These are phyloP conservation scores for Hibiscus mutabilis DNA, from an alignment of 345 rosid species.

Conservation along the genomic window DNA sequence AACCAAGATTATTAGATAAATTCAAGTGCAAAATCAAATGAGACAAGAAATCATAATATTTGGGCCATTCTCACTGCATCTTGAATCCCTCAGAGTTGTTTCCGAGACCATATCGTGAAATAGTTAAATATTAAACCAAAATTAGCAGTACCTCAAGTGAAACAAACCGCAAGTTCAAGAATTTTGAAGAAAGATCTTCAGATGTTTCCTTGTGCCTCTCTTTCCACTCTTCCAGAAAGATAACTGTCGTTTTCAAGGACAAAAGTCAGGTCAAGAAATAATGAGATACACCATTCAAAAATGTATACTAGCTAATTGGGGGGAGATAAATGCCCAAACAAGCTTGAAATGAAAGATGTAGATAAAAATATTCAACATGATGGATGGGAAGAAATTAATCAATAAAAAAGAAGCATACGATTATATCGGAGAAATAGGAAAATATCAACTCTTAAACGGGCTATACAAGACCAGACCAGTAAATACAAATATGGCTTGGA, in stretches of 20 bases:
- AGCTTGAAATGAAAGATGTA: conserved; percentile 15
- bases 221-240: conserved; percentile 91
- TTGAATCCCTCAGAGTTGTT: background rate
- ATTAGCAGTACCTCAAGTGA: conserved; percentile 69
- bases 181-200: conserved; percentile 59
- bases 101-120: conserved; percentile 4
- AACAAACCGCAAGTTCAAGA: conserved; percentile 85
- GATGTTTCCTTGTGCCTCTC: conserved; percentile 61
- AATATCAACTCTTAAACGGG: background rate
- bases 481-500: background rate
- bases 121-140: conserved; percentile 12
- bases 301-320: background rate
- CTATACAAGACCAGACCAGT: background rate
- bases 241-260: conserved; percentile 41
- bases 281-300: no score
- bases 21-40: background rate
- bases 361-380: background rate
- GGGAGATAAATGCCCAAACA: background rate
- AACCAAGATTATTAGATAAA: background rate
- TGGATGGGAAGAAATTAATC: background rate
- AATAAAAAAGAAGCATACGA: background rate
- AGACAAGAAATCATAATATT: background rate
- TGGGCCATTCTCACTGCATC: background rate
- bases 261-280: conserved; percentile 10
- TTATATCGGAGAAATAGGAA: background rate